Evolutionary conservation across 306 rosid genomes (phyloP).

Genomic region (Luffa acutangula): DNA sequence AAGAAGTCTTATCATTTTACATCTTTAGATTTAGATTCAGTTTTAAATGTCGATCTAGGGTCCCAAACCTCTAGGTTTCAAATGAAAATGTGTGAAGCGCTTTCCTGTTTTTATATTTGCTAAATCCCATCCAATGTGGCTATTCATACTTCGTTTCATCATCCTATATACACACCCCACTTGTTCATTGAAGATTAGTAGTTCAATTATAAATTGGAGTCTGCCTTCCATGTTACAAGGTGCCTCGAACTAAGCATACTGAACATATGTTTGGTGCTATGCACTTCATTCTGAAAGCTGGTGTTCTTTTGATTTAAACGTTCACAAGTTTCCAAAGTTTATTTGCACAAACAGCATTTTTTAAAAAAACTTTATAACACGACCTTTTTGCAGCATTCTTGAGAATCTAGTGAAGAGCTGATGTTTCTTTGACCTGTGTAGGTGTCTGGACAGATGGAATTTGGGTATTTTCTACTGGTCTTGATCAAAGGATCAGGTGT

Average conservation of each 20-base stretch:
- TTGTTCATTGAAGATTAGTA: background rate
- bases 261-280: background rate
- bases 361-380: background rate
- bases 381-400: background rate
- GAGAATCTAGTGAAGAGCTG: background rate
- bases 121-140: background rate
- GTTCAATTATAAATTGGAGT: background rate
- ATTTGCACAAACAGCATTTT: background rate
- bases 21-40: background rate
- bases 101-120: background rate
- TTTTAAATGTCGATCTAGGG: background rate
- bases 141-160: background rate
- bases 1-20: background rate
- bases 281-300: background rate
- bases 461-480: constrained; percentile 95
- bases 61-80: background rate
- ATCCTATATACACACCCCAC: background rate
- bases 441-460: constrained; percentile 96
- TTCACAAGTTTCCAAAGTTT: background rate
- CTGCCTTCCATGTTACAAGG: background rate
- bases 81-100: background rate
- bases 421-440: constrained; percentile 23
- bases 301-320: background rate
- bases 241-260: background rate
- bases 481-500: constrained; percentile 93